These are phyloP conservation scores for Priceomyces melissophilus DNA, from an alignment of 805 yeast species.

Conservation along the genomic window DNA sequence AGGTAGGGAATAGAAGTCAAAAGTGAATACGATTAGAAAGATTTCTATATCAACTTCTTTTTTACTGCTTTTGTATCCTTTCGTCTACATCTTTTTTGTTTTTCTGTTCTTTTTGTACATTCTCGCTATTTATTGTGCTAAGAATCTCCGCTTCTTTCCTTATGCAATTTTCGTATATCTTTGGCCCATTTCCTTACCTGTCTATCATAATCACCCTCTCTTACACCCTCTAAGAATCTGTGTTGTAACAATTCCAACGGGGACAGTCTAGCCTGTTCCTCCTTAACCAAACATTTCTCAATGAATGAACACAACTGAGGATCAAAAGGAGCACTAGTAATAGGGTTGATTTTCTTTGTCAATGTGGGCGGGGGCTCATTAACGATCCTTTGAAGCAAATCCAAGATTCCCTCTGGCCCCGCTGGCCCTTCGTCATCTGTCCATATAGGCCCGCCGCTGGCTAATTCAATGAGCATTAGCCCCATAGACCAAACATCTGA, in stretches of 20 bases:
- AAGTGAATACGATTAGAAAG: too few relatives aligned
- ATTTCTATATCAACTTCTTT: too few relatives aligned
- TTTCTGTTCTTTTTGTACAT: too few relatives aligned
- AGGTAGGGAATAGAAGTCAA: too few relatives aligned
- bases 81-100: too few relatives aligned
- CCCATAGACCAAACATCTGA: conserved; percentile 98
- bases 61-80: too few relatives aligned
- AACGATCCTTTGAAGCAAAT: conserved; percentile 86
- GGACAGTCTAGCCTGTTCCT: conserved; percentile 61
- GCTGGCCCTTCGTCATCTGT: conserved; percentile 44
- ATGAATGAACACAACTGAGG: conserved; percentile 62
- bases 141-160: conserved; percentile 16
- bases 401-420: conserved; percentile 82
- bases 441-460: conserved; percentile 82
- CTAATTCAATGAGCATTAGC: conserved; percentile 80
- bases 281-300: conserved; percentile 69
- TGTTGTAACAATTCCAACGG: conserved; percentile 63
- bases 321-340: conserved; percentile 33
- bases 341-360: conserved; percentile 26
- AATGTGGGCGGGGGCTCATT: conserved; percentile 87
- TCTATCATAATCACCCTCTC: conserved; percentile 29
- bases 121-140: too few relatives aligned
- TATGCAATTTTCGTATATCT: conserved; percentile 29
- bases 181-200: conserved; percentile 42
- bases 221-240: conserved; percentile 30